phyloP scores from a whole-genome alignment of 106 monocot genomes.

The Dendrobium catenatum region DNA sequence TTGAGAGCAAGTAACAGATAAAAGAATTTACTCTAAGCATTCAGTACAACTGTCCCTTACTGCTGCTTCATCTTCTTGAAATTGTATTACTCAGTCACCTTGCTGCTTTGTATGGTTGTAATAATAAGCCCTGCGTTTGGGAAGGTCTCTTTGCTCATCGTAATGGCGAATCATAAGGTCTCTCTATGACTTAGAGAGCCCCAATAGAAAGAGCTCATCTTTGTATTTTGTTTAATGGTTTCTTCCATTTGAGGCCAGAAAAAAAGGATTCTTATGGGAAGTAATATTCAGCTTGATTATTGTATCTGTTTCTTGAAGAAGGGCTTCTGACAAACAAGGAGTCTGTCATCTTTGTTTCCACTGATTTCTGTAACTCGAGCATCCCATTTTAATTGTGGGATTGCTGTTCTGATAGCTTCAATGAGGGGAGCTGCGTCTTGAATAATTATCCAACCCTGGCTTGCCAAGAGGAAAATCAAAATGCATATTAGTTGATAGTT shows the following conservation, averaged over 20 bases:
- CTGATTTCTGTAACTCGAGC: conserved; percentile 45
- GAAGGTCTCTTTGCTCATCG: neutral
- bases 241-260: neutral
- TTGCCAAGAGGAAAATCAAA: neutral
- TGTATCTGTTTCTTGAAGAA: conserved; percentile 59
- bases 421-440: conserved; percentile 40
- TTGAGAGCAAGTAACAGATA: neutral
- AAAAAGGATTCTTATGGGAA: neutral
- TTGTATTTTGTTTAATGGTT: neutral
- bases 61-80: neutral
- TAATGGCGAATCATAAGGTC: neutral
- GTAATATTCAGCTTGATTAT: neutral
- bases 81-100: neutral
- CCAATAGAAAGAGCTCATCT: neutral
- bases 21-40: neutral
- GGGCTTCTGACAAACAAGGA: conserved; percentile 78
- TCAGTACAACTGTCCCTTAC: neutral
- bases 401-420: conserved; percentile 44
- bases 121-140: neutral
- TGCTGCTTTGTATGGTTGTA: neutral
- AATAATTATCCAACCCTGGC: conserved; percentile 79
- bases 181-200: neutral
- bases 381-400: conserved; percentile 68
- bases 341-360: conserved; percentile 46
- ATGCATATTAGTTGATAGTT: neutral